phyloP scores from a whole-genome alignment of 106 monocot genomes.

The Agapanthus africanus region DNA sequence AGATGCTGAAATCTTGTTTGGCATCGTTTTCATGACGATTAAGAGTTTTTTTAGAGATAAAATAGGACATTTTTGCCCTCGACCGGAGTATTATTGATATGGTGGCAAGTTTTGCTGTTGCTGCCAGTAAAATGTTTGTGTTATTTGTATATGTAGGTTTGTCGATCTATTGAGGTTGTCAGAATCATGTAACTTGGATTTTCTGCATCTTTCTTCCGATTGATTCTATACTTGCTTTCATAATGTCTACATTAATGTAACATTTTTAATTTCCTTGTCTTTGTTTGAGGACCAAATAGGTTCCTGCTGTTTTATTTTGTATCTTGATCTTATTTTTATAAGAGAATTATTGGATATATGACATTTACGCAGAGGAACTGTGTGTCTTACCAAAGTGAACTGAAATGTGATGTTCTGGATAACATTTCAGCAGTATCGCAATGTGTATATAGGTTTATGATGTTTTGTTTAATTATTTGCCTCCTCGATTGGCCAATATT shows the following conservation, averaged over 20 bases:
- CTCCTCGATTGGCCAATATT: no score
- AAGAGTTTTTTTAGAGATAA: neutral
- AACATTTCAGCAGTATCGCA: no score
- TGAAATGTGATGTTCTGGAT: no score
- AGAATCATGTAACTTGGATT: neutral
- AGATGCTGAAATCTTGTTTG: constrained; percentile 54
- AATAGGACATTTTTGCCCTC: constrained; percentile 2
- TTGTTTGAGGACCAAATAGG: neutral
- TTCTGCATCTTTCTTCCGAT: neutral
- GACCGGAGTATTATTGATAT: neutral
- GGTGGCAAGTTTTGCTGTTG: constrained; percentile 11
- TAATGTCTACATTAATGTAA: neutral
- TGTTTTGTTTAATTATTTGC: no score
- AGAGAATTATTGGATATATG: no score
- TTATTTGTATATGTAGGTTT: neutral
- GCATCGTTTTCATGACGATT: no score
- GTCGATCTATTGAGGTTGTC: neutral
- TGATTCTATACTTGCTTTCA: no score
- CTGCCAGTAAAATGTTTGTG: neutral
- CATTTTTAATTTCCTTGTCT: neutral
- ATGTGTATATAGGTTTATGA: no score
- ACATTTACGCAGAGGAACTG: no score
- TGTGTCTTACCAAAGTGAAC: no score
- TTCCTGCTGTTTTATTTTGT: neutral
- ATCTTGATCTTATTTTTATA: neutral